Conservation (phyloP, 805 yeast species). For the Blastobotrys mokoenaii region DNA sequence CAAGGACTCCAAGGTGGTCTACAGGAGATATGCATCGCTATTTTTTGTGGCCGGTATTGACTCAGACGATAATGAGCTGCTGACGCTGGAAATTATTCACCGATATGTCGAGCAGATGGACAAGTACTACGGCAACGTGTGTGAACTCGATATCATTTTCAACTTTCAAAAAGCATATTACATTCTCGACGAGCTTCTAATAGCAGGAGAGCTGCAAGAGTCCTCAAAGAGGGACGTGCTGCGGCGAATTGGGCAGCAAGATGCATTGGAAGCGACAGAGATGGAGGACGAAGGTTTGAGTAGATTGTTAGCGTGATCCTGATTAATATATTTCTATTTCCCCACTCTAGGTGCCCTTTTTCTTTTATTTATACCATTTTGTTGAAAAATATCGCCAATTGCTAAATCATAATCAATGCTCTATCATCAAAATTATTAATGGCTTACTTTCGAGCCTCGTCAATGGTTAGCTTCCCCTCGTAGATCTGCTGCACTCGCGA, state of each 20-base stretch:
- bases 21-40: constrained; percentile 86
- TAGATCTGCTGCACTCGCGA: constrained; percentile 48
- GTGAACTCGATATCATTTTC: constrained; percentile 94
- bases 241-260: constrained; percentile 72
- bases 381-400: background rate
- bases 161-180: constrained; percentile 92
- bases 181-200: constrained; percentile 78
- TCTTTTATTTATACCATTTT: background rate
- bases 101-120: constrained; percentile 97
- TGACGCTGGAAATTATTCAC: constrained; percentile 80
- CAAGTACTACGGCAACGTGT: constrained; percentile 87
- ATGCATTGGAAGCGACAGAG: constrained; percentile 75
- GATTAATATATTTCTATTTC: background rate
- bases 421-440: no score
- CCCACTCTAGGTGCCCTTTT: background rate
- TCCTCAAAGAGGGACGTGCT: constrained; percentile 73
- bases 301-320: constrained; percentile 9
- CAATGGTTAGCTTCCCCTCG: constrained; percentile 30
- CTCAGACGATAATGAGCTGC: constrained; percentile 73
- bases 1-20: constrained; percentile 75
- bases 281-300: constrained; percentile 38
- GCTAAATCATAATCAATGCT: no score
- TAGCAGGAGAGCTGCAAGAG: constrained; percentile 85
- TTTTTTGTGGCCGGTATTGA: constrained; percentile 86
- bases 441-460: constrained; percentile 1